Conservation (phyloP, 2,329 filamentous ascomycete species). For the Diaporthe sp. region DNA sequence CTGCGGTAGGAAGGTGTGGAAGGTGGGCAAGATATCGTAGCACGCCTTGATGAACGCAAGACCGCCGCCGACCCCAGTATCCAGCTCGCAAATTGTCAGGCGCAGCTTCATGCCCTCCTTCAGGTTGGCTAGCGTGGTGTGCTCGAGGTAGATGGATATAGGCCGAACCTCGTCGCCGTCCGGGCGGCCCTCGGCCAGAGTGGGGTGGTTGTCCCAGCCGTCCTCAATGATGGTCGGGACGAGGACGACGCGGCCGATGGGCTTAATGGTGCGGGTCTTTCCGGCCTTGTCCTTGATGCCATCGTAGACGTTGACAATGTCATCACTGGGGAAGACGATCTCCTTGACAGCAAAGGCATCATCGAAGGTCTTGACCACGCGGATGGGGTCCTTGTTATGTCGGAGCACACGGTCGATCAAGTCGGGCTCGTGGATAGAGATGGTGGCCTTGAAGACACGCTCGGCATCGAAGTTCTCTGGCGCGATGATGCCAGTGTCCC, state of each 20-base stretch:
- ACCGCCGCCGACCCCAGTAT: constrained; percentile 55
- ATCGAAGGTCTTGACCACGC: constrained; percentile 56
- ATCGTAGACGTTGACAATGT: constrained; percentile 60
- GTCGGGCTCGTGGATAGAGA: constrained; percentile 55
- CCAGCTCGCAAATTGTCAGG: constrained; percentile 65
- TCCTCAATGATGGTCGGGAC: constrained; percentile 62
- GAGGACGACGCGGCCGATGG: constrained; percentile 61
- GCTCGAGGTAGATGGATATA: constrained; percentile 76
- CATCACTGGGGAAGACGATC: constrained; percentile 63
- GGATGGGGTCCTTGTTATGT: constrained; percentile 44
- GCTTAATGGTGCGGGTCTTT: constrained; percentile 50
- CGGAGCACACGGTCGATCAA: constrained; percentile 49
- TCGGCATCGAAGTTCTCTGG: constrained; percentile 59
- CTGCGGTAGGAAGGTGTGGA: constrained; percentile 76
- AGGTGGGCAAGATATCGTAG: constrained; percentile 68
- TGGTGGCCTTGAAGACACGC: constrained; percentile 58
- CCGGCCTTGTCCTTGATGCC: constrained; percentile 52
- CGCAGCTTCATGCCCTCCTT: constrained; percentile 74
- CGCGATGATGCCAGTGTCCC: constrained; percentile 45
- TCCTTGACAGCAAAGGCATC: constrained; percentile 72
- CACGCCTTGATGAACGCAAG: constrained; percentile 75
- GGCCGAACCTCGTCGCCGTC: constrained; percentile 34
- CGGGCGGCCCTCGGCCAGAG: constrained; percentile 49
- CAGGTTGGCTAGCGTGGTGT: constrained; percentile 59
- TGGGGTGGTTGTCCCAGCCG: constrained; percentile 59